Percentiles rank a stretch among this genome's conserved stretches.
phyloP scores from a whole-genome alignment of 1,284 basidiomycete species.

The Heterobasidion annosum region DNA sequence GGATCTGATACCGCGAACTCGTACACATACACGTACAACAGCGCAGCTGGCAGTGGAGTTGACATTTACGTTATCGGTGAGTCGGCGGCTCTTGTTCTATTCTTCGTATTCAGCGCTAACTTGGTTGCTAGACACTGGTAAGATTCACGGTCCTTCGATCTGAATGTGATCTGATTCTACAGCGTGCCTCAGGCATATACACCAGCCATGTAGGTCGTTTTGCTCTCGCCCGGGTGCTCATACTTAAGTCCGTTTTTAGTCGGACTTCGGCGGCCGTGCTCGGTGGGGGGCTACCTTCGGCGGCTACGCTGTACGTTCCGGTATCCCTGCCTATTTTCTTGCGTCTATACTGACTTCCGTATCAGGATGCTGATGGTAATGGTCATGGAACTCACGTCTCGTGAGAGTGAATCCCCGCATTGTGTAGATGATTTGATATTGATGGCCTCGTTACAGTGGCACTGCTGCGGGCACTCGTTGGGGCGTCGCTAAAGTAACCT shows the following conservation, averaged over 20 bases:
- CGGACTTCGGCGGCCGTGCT: constrained; percentile 65
- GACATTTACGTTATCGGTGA: constrained; percentile 24
- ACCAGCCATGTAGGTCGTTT: constrained; percentile 37
- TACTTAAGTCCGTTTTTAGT: constrained; percentile 11
- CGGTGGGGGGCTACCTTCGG: constrained; percentile 49
- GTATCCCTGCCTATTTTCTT: not conserved
- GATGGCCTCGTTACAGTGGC: constrained; percentile 36
- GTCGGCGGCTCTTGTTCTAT: constrained; percentile 1
- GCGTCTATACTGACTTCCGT: constrained; percentile 19
- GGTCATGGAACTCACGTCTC: constrained; percentile 36
- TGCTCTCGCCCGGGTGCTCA: not conserved
- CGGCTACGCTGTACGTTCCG: constrained; percentile 10
- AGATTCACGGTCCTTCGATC: not conserved
- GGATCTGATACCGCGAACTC: constrained; percentile 8
- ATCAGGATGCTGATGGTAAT: constrained; percentile 51
- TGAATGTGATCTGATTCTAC: not conserved
- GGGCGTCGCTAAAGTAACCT: constrained; percentile 52
- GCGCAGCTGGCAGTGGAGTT: constrained; percentile 22
- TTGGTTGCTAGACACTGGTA: constrained; percentile 16
- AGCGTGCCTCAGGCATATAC: constrained; percentile 37
- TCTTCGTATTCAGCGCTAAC: not conserved
- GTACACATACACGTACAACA: constrained; percentile 22
- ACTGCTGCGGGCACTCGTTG: constrained; percentile 49
- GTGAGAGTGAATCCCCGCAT: constrained; percentile 14
- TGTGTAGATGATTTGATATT: not conserved